These are phyloP conservation scores for Trichoderma sp. DNA, from an alignment of 2,329 filamentous ascomycete genomes.

Conservation along the genomic window DNA sequence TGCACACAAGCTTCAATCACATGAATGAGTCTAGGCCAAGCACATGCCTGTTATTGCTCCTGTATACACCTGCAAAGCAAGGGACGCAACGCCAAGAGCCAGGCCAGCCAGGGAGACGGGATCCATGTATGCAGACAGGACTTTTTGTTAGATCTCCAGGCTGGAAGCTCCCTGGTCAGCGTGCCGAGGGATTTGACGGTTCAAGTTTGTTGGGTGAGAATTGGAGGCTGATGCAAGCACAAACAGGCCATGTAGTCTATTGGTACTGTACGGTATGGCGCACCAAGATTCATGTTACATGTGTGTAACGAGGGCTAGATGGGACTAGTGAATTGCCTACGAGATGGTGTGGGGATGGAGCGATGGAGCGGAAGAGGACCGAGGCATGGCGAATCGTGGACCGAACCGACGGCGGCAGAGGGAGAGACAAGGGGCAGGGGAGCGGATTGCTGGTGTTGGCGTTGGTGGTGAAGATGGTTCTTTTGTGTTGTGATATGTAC, in stretches of 20 bases:
- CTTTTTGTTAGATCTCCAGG: not conserved
- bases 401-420: conserved; percentile 12
- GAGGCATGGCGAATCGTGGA: conserved; percentile 1
- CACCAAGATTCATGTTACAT: not conserved
- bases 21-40: not conserved
- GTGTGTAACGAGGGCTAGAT: conserved; percentile 11
- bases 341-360: not conserved
- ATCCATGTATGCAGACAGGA: conserved; percentile 37
- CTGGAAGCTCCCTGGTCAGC: not conserved
- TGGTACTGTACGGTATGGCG: not conserved
- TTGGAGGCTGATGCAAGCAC: not conserved
- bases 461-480: not conserved
- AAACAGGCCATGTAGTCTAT: not conserved
- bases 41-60: conserved; percentile 34
- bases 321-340: not conserved
- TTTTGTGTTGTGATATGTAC: not conserved
- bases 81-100: conserved; percentile 46
- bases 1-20: not conserved
- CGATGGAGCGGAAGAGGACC: not conserved
- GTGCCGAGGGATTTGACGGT: not conserved
- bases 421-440: not conserved
- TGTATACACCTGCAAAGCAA: too few species aligned
- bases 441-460: not conserved
- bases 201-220: not conserved
- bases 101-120: conserved; percentile 46